phyloP scores from a whole-genome alignment of 2,329 filamentous ascomycete species.

The Alternaria arborescens region DNA sequence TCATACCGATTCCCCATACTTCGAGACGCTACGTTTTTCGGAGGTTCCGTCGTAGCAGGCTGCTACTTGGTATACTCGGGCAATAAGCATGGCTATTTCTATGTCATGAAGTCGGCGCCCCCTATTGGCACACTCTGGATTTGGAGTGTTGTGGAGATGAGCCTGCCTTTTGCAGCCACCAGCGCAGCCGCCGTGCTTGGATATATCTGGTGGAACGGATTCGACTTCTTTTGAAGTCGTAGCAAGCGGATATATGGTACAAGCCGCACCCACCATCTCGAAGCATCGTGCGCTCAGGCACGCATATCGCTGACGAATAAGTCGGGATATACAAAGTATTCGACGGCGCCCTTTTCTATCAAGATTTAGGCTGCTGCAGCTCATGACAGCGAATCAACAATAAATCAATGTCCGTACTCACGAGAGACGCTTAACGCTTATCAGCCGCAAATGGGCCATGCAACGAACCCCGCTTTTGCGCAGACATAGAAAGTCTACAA shows the following conservation, averaged over 20 bases:
- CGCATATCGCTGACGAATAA: neutral
- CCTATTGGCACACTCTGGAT: constrained; percentile 90
- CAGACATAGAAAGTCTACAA: neutral
- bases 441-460: neutral
- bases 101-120: constrained; percentile 91
- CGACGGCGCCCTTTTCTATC: neutral
- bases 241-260: neutral
- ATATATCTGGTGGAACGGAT: constrained; percentile 65
- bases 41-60: constrained; percentile 68
- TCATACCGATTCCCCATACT: constrained; percentile 55
- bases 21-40: constrained; percentile 68
- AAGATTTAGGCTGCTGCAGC: neutral
- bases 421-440: neutral
- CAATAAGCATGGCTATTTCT: constrained; percentile 81
- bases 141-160: constrained; percentile 89
- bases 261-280: neutral
- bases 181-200: constrained; percentile 61
- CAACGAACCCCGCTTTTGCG: neutral
- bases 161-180: constrained; percentile 70
- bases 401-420: neutral
- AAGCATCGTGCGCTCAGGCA: neutral
- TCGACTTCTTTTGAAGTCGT: constrained; percentile 53
- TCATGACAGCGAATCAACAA: neutral
- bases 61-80: constrained; percentile 84
- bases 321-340: neutral